These are phyloP conservation scores for Blastocystis sp. DNA, from an alignment of 352 stramenopile species.

Conservation along the genomic window DNA sequence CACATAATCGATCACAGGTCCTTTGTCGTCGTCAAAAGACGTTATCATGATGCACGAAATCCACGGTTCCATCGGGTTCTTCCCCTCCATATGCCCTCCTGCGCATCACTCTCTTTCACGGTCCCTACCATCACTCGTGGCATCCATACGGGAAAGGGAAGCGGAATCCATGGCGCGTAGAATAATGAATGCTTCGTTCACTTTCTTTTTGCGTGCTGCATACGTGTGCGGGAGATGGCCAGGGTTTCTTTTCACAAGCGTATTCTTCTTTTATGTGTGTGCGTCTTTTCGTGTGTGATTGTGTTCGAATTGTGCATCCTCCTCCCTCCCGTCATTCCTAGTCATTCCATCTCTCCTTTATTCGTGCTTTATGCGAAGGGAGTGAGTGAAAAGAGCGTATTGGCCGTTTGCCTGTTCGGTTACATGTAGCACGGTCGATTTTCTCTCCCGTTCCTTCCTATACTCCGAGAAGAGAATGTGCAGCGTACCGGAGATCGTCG, in stretches of 20 bases:
- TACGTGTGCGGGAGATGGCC: background rate
- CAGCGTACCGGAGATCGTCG: background rate
- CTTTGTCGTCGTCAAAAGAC: constrained; percentile 27
- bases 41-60: background rate
- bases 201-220: constrained; percentile 1
- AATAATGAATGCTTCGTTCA: background rate
- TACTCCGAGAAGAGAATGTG: background rate
- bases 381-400: background rate
- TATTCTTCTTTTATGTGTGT: background rate
- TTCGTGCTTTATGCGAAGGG: background rate
- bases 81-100: background rate
- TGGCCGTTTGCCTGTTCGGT: background rate
- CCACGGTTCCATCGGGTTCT: constrained; percentile 7
- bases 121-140: background rate
- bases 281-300: background rate
- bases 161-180: background rate
- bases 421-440: background rate
- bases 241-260: background rate
- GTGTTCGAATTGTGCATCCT: background rate
- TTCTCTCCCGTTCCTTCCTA: background rate
- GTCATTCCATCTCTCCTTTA: background rate
- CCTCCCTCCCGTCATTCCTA: background rate
- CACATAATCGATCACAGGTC: constrained; percentile 15
- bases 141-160: background rate
- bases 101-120: background rate